These are phyloP conservation scores for Calonectria pauciramosa DNA, from an alignment of 2,329 filamentous ascomycete genomes.

Conservation along the genomic window DNA sequence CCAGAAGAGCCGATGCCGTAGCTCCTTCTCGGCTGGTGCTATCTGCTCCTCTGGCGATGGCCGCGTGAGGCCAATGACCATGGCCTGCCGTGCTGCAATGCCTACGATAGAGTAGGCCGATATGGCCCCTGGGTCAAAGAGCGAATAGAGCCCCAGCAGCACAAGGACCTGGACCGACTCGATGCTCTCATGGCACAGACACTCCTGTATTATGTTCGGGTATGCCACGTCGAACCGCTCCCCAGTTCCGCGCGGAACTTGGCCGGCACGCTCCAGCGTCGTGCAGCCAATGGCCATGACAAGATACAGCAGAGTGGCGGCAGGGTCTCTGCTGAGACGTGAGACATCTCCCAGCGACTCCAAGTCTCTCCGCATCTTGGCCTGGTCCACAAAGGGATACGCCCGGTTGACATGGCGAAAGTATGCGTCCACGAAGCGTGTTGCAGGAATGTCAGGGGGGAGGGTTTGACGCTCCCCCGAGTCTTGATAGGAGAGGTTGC, in stretches of 20 bases:
- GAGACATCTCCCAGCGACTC: conserved; percentile 49
- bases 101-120: conserved; percentile 57
- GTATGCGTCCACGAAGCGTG: conserved; percentile 58
- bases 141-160: conserved; percentile 57
- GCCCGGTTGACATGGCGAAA: conserved; percentile 60
- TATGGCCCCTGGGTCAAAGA: conserved; percentile 57
- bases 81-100: conserved; percentile 55
- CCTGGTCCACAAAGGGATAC: conserved; percentile 59
- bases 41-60: conserved; percentile 46
- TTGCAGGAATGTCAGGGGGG: conserved; percentile 44
- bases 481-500: conserved; percentile 39
- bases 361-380: conserved; percentile 51
- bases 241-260: conserved; percentile 51
- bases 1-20: conserved; percentile 59
- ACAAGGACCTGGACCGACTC: conserved; percentile 58
- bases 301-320: conserved; percentile 55
- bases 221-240: conserved; percentile 55
- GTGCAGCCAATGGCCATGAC: conserved; percentile 63
- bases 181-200: conserved; percentile 51
- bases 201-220: conserved; percentile 57
- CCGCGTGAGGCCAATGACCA: conserved; percentile 54
- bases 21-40: conserved; percentile 46
- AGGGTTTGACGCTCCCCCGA: conserved; percentile 39
- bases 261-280: conserved; percentile 58
- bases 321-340: conserved; percentile 42